phyloP scores from a whole-genome alignment of 768 basidiomycete species.

The Boletus speciosus region DNA sequence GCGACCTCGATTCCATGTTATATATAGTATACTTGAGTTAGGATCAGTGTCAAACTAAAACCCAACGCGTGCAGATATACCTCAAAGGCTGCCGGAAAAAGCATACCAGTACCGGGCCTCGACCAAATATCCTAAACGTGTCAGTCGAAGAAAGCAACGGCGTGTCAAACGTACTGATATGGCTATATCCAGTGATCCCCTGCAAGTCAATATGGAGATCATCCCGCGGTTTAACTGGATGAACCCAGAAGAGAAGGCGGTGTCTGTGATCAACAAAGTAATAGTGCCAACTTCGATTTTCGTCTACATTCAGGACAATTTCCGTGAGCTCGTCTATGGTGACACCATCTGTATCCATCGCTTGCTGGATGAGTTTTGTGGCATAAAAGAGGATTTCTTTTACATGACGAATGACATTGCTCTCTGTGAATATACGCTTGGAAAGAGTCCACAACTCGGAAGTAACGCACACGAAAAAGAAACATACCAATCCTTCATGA shows the following conservation, averaged over 20 bases:
- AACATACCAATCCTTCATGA: slow-evolving; percentile 10
- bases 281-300: slow-evolving; percentile 2
- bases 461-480: background rate
- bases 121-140: slow-evolving; percentile 9
- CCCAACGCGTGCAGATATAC: background rate
- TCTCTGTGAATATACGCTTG: slow-evolving; percentile 18
- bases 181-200: slow-evolving; percentile 1
- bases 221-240: background rate
- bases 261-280: slow-evolving; percentile 17
- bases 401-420: background rate
- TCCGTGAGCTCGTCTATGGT: slow-evolving; percentile 8
- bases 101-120: slow-evolving; percentile 15
- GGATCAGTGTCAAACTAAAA: background rate
- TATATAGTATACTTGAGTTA: background rate
- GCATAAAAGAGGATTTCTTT: slow-evolving; percentile 1
- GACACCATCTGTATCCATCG: background rate
- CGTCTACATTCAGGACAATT: slow-evolving; percentile 11
- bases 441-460: background rate
- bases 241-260: slow-evolving; percentile 19
- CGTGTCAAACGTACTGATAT: slow-evolving; percentile 10
- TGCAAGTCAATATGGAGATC: background rate
- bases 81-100: background rate
- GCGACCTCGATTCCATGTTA: slow-evolving; percentile 11
- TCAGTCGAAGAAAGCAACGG: background rate
- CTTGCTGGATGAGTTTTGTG: slow-evolving; percentile 5